These are phyloP conservation scores for Lactarius hengduanensis DNA, from an alignment of 768 basidiomycete species.

Conservation along the genomic window DNA sequence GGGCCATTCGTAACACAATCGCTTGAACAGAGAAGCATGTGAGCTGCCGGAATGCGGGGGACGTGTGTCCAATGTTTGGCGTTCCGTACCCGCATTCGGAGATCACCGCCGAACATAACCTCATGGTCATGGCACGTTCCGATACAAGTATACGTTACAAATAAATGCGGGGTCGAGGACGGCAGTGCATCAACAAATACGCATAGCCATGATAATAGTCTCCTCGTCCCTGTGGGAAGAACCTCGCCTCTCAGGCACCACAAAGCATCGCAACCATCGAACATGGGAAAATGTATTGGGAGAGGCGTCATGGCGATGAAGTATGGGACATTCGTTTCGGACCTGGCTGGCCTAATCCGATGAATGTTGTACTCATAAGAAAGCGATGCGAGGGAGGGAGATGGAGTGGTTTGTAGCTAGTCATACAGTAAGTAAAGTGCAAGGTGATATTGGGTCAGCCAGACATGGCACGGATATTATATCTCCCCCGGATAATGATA, in stretches of 20 bases:
- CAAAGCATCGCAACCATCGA: background rate
- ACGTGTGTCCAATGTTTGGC: background rate
- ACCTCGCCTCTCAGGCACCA: background rate
- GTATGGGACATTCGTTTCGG: background rate
- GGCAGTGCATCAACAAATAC: background rate
- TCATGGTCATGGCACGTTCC: constrained; percentile 1
- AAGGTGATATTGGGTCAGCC: background rate
- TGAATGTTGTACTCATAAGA: background rate
- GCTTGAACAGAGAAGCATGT: background rate
- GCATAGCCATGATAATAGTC: background rate
- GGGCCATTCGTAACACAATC: too few relatives aligned
- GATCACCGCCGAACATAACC: background rate
- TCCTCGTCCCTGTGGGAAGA: background rate
- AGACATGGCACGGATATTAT: constrained; percentile 6
- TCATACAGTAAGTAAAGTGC: constrained; percentile 16
- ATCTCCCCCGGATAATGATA: constrained; percentile 19
- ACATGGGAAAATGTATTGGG: background rate
- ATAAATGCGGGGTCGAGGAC: background rate
- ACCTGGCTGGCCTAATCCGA: background rate
- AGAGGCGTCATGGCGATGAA: background rate
- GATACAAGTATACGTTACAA: background rate
- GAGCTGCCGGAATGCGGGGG: background rate
- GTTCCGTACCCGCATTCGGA: background rate
- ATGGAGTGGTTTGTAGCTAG: background rate
- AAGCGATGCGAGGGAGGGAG: background rate